Conservation (phyloP, 2,329 filamentous ascomycete genomes). For the Anisogramma anomala region DNA sequence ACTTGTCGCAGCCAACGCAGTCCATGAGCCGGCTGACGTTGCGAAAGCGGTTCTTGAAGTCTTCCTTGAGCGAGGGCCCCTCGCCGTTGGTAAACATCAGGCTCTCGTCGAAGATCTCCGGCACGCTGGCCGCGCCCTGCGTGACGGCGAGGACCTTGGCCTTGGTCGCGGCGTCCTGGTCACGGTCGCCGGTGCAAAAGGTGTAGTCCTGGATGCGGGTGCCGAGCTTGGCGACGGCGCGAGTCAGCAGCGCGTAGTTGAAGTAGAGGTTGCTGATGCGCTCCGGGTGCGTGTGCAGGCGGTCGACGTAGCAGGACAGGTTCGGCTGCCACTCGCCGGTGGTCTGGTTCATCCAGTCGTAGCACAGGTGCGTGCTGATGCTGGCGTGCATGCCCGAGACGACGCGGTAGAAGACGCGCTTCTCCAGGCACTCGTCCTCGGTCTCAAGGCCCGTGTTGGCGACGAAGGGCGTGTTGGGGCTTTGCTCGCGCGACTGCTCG, state of each 20-base stretch:
- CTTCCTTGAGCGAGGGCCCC: constrained; percentile 75
- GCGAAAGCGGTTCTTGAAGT: constrained; percentile 93
- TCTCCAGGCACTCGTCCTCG: constrained; percentile 91
- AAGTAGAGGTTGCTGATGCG: constrained; percentile 97
- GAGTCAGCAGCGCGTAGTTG: constrained; percentile 92
- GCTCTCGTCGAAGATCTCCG: constrained; percentile 84
- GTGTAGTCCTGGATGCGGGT: constrained; percentile 70
- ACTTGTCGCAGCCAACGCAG: constrained; percentile 97
- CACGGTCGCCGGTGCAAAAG: constrained; percentile 78
- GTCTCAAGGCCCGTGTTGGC: constrained; percentile 57
- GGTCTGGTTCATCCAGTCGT: constrained; percentile 89
- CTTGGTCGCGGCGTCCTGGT: constrained; percentile 69
- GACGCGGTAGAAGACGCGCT: constrained; percentile 94
- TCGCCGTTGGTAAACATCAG: constrained; percentile 83
- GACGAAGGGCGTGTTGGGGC: constrained; percentile 46
- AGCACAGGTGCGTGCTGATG: constrained; percentile 92
- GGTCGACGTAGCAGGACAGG: constrained; percentile 71
- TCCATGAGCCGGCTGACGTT: constrained; percentile 97
- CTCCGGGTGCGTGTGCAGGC: constrained; percentile 77
- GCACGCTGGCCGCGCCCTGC: constrained; percentile 53
- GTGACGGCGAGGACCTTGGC: constrained; percentile 70
- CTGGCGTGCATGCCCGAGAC: constrained; percentile 97
- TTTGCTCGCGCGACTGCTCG: constrained; percentile 44
- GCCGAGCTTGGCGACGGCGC: constrained; percentile 81
- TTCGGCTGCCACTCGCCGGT: constrained; percentile 92